A percentile compares a stretch with the other conserved stretches of the same genome.
Evolutionary conservation across 139 green algal species (phyloP).

Genomic region (Volvox africanus): DNA sequence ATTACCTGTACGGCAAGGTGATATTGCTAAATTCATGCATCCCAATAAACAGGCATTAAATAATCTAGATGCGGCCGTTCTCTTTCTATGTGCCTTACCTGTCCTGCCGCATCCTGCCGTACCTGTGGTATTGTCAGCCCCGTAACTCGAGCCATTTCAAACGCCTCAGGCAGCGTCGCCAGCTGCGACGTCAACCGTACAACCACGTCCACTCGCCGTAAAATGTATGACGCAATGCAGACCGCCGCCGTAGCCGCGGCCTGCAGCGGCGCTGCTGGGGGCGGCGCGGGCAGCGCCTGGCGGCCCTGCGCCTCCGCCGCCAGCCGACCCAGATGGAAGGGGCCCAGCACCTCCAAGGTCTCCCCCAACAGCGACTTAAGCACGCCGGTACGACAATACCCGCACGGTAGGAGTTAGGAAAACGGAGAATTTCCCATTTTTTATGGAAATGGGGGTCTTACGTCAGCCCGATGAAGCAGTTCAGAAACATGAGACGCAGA

Average conservation of each 20-base stretch:
- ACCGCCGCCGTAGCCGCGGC: neutral
- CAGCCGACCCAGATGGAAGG: slow-evolving; percentile 40
- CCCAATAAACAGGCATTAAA: too few species aligned
- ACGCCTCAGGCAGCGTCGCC: slow-evolving; percentile 77
- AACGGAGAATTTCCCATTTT: too few species aligned
- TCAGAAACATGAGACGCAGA: too few species aligned
- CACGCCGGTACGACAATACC: too few species aligned
- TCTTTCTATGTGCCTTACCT: neutral
- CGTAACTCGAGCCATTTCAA: slow-evolving; percentile 88
- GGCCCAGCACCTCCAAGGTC: slow-evolving; percentile 73
- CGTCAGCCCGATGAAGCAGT: too few species aligned
- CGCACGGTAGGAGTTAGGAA: too few species aligned
- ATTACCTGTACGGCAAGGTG: slow-evolving; percentile 61
- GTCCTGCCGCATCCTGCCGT: slow-evolving; percentile 13
- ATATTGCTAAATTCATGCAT: neutral
- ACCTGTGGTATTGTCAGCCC: slow-evolving; percentile 81
- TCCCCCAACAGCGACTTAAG: slow-evolving; percentile 67
- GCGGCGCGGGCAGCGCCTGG: neutral
- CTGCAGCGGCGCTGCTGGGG: neutral
- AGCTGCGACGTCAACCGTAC: slow-evolving; percentile 71
- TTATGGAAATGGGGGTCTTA: too few species aligned
- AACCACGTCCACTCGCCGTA: slow-evolving; percentile 60
- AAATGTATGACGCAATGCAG: slow-evolving; percentile 19
- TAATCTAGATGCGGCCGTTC: too few species aligned
- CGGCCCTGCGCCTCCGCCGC: slow-evolving; percentile 37